Percentiles rank a stretch among this genome's conserved stretches.
These are phyloP conservation scores for Bacterosira constricta DNA, from an alignment of 108 stramenopile genomes.

Conservation along the genomic window DNA sequence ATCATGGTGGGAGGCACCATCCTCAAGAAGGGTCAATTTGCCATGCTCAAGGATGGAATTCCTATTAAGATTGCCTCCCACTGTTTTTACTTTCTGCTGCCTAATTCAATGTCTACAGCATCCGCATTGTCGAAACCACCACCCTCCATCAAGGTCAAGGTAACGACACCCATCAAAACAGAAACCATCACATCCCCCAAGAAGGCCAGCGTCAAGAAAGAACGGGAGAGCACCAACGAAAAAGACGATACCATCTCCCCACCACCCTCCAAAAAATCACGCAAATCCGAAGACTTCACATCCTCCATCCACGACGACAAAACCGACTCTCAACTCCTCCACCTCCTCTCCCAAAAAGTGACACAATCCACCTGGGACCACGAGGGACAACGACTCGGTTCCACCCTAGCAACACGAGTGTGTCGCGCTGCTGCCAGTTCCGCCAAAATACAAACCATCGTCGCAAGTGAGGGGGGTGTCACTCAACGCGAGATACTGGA, in stretches of 20 bases:
- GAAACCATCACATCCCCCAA: background rate
- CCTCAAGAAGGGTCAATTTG: conserved; percentile 16
- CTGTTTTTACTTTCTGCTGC: conserved; percentile 35
- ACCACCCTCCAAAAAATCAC: background rate
- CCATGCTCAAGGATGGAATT: conserved; percentile 19
- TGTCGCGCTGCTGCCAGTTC: conserved; percentile 21
- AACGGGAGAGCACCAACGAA: background rate
- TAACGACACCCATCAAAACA: background rate
- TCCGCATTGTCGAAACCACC: no score
- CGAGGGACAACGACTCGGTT: conserved; percentile 12
- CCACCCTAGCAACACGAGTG: conserved; percentile 18
- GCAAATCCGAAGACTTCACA: no score
- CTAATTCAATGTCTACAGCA: background rate
- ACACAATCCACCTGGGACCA: conserved; percentile 5
- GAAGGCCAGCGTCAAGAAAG: background rate
- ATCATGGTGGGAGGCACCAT: conserved; percentile 24
- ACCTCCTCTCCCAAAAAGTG: background rate
- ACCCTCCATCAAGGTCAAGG: conserved; percentile 4
- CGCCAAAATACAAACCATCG: background rate
- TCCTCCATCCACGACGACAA: background rate
- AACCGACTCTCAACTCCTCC: conserved; percentile 8
- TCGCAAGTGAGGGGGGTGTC: background rate
- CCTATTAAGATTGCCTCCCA: conserved; percentile 17
- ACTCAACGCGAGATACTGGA: conserved; percentile 18
- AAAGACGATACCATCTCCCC: background rate